A percentile compares a stretch with the other conserved stretches of the same genome.
phyloP scores from a whole-genome alignment of 2,329 filamentous ascomycete genomes.

The Ophiostoma piceae region DNA sequence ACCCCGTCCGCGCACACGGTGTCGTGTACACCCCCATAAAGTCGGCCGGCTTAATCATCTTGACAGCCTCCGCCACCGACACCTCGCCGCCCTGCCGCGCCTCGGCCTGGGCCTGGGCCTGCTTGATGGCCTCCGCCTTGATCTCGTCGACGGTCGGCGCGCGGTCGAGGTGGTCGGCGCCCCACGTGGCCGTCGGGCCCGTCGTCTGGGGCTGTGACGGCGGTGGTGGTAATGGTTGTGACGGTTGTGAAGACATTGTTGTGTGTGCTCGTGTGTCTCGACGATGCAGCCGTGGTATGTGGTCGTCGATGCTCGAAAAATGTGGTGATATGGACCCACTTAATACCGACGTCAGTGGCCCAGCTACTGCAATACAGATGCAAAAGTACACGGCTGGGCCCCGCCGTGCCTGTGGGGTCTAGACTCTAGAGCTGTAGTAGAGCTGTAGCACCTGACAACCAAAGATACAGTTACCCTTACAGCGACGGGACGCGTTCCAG shows the following conservation, averaged over 20 bases:
- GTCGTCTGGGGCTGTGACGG: constrained; percentile 21
- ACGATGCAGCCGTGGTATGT: neutral
- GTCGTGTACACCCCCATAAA: constrained; percentile 68
- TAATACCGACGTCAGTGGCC: constrained; percentile 3
- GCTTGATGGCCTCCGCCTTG: constrained; percentile 27
- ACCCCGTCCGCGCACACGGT: constrained; percentile 77
- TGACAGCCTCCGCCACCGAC: constrained; percentile 57
- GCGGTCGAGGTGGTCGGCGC: constrained; percentile 27
- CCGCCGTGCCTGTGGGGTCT: neutral
- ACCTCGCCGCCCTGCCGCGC: constrained; percentile 21
- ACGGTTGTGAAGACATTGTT: neutral
- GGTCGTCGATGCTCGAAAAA: neutral
- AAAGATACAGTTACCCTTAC: neutral
- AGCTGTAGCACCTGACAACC: constrained; percentile 6
- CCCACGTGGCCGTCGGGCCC: constrained; percentile 27
- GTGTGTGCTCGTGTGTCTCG: neutral
- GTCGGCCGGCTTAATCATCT: constrained; percentile 62
- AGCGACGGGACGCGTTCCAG: constrained; percentile 1
- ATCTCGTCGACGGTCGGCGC: constrained; percentile 34
- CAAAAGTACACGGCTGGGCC: neutral
- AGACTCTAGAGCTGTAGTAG: neutral
- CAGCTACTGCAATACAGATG: too few species aligned
- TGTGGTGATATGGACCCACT: neutral
- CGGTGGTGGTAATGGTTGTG: neutral
- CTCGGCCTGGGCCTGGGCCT: constrained; percentile 2